These are phyloP conservation scores for Hypoxylon crocopeplum DNA, from an alignment of 495 filamentous ascomycete species.

Conservation along the genomic window DNA sequence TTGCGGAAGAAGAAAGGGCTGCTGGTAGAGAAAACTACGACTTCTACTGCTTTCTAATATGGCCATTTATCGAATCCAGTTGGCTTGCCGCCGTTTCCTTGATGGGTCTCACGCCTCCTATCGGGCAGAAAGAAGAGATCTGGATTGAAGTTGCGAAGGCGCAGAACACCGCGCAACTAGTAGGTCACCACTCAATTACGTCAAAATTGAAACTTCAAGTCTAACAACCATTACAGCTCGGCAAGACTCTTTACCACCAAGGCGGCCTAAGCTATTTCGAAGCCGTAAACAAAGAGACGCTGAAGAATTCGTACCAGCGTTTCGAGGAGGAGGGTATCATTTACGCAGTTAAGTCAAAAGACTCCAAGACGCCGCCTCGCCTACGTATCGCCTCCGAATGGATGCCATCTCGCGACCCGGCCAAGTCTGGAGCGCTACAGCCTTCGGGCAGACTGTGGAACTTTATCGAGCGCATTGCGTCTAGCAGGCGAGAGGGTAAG, in stretches of 20 bases:
- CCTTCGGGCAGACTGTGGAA: conserved; percentile 82
- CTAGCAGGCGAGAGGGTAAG: conserved; percentile 87
- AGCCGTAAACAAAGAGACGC: conserved; percentile 95
- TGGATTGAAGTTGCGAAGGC: conserved; percentile 82
- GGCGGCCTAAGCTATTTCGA: conserved; percentile 96
- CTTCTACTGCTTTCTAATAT: conserved; percentile 97
- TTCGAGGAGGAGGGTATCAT: conserved; percentile 94
- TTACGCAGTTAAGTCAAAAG: conserved; percentile 69
- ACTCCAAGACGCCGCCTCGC: conserved; percentile 60
- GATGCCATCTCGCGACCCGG: conserved; percentile 70
- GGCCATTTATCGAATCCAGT: conserved; percentile 93
- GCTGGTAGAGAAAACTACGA: conserved; percentile 92
- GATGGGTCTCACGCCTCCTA: conserved; percentile 81
- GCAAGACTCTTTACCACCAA: conserved; percentile 97
- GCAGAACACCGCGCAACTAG: conserved; percentile 83
- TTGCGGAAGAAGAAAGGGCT: conserved; percentile 76
- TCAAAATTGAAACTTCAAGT: conserved; percentile 31
- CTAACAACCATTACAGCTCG: conserved; percentile 62
- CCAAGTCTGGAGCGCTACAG: conserved; percentile 63
- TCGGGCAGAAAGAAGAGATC: conserved; percentile 62
- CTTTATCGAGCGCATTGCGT: conserved; percentile 86
- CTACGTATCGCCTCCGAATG: conserved; percentile 78
- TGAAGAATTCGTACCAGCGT: conserved; percentile 88
- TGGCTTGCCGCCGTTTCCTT: conserved; percentile 91
- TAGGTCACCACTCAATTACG: conserved; percentile 44